A percentile compares a stretch with the other conserved stretches of the same genome.
Evolutionary conservation across 2,329 filamentous ascomycete species (phyloP).

Genomic region (Apiospora saccharicola): DNA sequence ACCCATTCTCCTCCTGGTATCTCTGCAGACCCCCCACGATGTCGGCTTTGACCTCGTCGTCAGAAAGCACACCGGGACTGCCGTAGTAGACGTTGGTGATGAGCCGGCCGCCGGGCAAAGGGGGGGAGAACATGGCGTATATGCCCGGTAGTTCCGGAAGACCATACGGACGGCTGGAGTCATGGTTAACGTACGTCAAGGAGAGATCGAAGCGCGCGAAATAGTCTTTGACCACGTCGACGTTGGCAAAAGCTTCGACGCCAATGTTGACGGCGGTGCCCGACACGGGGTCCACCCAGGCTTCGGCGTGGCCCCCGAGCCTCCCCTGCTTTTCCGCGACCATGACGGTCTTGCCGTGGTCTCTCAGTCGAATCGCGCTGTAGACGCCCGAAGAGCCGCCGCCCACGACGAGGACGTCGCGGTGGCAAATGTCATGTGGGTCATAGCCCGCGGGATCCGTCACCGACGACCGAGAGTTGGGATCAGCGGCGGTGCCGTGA

Average conservation of each 20-base stretch:
- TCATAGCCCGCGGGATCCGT: not conserved
- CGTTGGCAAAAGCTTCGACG: slow-evolving; percentile 7
- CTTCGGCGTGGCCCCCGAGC: slow-evolving; percentile 26
- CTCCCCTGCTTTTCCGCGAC: slow-evolving; percentile 18
- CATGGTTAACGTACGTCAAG: not conserved
- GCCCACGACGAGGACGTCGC: slow-evolving; percentile 25
- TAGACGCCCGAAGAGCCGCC: slow-evolving; percentile 24
- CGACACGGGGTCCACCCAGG: slow-evolving; percentile 21
- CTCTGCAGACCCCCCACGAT: not conserved
- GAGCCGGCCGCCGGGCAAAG: too few species aligned
- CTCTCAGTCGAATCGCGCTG: slow-evolving; percentile 18
- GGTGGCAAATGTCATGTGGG: not conserved
- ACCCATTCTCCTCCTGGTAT: not conserved
- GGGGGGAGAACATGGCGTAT: not conserved
- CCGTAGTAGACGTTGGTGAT: not conserved
- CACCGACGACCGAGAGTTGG: too few species aligned
- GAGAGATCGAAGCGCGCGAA: slow-evolving; percentile 21
- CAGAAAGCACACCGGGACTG: not conserved
- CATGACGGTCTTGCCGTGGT: slow-evolving; percentile 14
- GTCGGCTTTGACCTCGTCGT: not conserved
- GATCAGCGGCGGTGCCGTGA: too few species aligned
- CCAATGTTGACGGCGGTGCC: slow-evolving; percentile 20
- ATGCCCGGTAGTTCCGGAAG: not conserved
- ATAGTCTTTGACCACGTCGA: slow-evolving; percentile 15
- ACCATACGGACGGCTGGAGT: not conserved